These are phyloP conservation scores for Vicia villosa DNA, from an alignment of 306 rosid species.

Conservation along the genomic window DNA sequence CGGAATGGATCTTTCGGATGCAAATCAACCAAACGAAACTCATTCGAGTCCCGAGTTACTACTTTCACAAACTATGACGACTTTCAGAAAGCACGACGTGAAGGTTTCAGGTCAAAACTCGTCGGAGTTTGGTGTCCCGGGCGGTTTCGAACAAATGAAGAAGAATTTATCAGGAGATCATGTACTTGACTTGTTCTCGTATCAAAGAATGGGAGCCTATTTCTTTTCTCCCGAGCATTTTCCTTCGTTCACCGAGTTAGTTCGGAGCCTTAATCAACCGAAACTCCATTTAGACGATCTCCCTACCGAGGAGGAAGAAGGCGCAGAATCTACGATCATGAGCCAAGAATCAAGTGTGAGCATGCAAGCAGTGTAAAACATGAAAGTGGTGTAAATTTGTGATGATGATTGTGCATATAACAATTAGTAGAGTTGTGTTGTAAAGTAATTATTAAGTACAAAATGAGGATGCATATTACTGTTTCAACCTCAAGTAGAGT, in stretches of 20 bases:
- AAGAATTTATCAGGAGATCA: slow-evolving; percentile 59
- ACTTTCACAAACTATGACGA: slow-evolving; percentile 57
- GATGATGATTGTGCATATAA: slow-evolving; percentile 43
- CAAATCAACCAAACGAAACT: slow-evolving; percentile 52
- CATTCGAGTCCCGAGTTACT: slow-evolving; percentile 72
- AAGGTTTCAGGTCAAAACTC: slow-evolving; percentile 75
- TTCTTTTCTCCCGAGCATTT: slow-evolving; percentile 98
- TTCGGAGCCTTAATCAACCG: slow-evolving; percentile 59
- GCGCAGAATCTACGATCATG: slow-evolving; percentile 24
- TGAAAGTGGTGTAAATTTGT: slow-evolving; percentile 12
- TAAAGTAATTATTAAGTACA: background rate
- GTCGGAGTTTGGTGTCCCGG: slow-evolving; percentile 45
- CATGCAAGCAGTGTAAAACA: slow-evolving; percentile 48
- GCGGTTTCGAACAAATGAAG: slow-evolving; percentile 68
- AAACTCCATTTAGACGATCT: slow-evolving; percentile 71
- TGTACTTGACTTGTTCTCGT: slow-evolving; percentile 65
- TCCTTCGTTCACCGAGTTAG: slow-evolving; percentile 73
- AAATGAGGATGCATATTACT: slow-evolving; percentile 32
- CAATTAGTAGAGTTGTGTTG: slow-evolving; percentile 8
- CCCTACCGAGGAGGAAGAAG: slow-evolving; percentile 51
- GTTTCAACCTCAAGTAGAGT: slow-evolving; percentile 29
- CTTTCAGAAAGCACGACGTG: slow-evolving; percentile 69
- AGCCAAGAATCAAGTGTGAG: slow-evolving; percentile 47
- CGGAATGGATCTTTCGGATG: slow-evolving; percentile 84
- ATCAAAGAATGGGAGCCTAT: slow-evolving; percentile 94